A percentile compares a stretch with the other conserved stretches of the same genome.
These are phyloP conservation scores for Xerophyta viscosa DNA, from an alignment of 106 monocot genomes.

Conservation along the genomic window DNA sequence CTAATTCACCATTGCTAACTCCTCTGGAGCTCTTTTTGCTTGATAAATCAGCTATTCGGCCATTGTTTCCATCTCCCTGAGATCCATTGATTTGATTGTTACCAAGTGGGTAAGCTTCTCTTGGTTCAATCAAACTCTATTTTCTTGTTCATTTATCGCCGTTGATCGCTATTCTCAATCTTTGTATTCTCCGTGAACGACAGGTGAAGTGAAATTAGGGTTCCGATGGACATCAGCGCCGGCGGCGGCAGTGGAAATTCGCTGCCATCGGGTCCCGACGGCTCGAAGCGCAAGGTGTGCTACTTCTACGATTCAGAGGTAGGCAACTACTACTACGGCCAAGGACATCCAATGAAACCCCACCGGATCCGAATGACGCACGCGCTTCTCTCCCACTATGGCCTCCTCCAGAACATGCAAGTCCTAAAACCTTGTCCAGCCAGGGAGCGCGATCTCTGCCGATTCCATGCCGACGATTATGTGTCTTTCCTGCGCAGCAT, in stretches of 20 bases:
- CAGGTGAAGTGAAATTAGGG: too few species aligned
- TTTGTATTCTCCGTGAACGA: too few species aligned
- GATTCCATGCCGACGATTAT: constrained; percentile 72
- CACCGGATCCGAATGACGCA: constrained; percentile 80
- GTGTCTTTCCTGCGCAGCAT: constrained; percentile 50
- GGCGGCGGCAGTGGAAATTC: constrained; percentile 55
- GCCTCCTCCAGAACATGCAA: constrained; percentile 38
- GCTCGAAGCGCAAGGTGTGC: constrained; percentile 55
- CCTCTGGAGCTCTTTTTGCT: too few species aligned
- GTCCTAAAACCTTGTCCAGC: constrained; percentile 48
- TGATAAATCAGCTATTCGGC: too few species aligned
- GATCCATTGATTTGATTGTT: too few species aligned
- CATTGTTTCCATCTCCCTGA: too few species aligned
- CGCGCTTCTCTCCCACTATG: constrained; percentile 55
- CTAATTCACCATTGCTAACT: too few species aligned
- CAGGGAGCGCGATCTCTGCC: constrained; percentile 56
- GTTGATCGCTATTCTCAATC: too few species aligned
- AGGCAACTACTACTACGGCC: constrained; percentile 82
- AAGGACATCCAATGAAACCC: constrained; percentile 77
- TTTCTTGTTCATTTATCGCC: too few species aligned
- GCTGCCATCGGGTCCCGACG: constrained; percentile 39
- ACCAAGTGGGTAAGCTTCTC: too few species aligned
- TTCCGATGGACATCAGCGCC: too few species aligned
- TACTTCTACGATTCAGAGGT: constrained; percentile 78
- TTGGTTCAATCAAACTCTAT: too few species aligned